Base-by-base conservation (phyloP, 129 eudicot species). In the Calendula officinalis region DNA sequence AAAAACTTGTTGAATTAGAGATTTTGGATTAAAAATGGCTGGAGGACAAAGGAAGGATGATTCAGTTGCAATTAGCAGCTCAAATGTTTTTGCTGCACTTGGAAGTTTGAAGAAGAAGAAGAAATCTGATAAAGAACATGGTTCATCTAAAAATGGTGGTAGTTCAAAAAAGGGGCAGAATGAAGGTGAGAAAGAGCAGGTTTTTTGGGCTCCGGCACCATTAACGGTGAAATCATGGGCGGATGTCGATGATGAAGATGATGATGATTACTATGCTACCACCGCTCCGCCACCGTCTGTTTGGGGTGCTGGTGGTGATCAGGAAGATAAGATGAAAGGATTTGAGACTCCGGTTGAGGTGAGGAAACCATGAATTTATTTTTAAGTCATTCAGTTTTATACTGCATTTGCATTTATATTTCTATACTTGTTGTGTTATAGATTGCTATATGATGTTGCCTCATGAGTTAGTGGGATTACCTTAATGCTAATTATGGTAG, bases 241-340 rank as follows among this genome's bases (percentile, higher is more conserved):
- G 5, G 97, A 90, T 70, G 97, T 90, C 6, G 97, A 86, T 64
- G 97, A 90, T 27, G 97, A 90, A 43, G 97, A 90, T 70, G 97
- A 90, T 49, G 97, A 90, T 51, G 97, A 90, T 61, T 90, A 83
- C 66, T 90, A 83, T 63, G 95, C 91, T n/a, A 84, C 91, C 33
- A 81, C 89, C 1, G 95, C 91, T 42, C 97, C 95, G 7, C 89
- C 79, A 5, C 79, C 59, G 36, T 54, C 78, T 16, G 80, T 73
- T 63, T 90, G 95, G 97, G 86, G 71, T 69, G 82, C 69, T 4
- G 60, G 43, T 27, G 80, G 56, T 11, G 84, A 74, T 46, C 73
- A 79, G 67, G 72, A 77, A 6, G 69, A 73, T 41, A 83, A 86
- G 69, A 70, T 48, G 43, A 78, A 79, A 41, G 88, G 84, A 75